These are phyloP conservation scores for Phytophthora pluvialis DNA, from an alignment of 352 stramenopile species.

Conservation along the genomic window DNA sequence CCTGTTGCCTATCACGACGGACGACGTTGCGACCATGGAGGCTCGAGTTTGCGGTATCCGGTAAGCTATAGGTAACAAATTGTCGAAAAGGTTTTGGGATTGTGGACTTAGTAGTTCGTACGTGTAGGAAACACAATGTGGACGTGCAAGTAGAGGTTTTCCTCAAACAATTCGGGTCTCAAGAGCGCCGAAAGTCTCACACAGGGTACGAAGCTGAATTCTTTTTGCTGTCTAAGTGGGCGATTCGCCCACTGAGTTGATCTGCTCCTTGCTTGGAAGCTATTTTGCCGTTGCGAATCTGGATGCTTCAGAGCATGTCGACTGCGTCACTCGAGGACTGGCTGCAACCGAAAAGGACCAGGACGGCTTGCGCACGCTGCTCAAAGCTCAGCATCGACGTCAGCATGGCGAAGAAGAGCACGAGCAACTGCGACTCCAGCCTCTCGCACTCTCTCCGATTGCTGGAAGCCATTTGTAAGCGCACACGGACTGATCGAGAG, in stretches of 20 bases:
- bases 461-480: not conserved
- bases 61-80: conserved; percentile 16
- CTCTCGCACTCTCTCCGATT: not conserved
- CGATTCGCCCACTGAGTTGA: not conserved
- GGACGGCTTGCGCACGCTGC: not conserved
- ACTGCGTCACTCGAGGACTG: not conserved
- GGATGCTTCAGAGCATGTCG: not conserved
- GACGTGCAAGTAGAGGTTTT: not conserved
- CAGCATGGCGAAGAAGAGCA: not conserved
- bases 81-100: not conserved
- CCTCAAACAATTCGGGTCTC: not conserved
- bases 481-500: not conserved
- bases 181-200: not conserved
- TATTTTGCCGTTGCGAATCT: not conserved
- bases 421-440: not conserved
- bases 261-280: not conserved
- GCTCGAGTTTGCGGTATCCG: conserved; percentile 52
- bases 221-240: not conserved
- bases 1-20: conserved; percentile 48
- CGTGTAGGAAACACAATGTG: not conserved
- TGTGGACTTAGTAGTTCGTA: not conserved
- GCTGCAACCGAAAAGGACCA: not conserved
- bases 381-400: not conserved
- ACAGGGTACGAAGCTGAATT: not conserved
- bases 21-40: conserved; percentile 55